Evolutionary conservation across 179 eudicot genomes (phyloP), one percentile per base, ranked within the genome.

Genomic region (Corrigiola litoralis): DNA sequence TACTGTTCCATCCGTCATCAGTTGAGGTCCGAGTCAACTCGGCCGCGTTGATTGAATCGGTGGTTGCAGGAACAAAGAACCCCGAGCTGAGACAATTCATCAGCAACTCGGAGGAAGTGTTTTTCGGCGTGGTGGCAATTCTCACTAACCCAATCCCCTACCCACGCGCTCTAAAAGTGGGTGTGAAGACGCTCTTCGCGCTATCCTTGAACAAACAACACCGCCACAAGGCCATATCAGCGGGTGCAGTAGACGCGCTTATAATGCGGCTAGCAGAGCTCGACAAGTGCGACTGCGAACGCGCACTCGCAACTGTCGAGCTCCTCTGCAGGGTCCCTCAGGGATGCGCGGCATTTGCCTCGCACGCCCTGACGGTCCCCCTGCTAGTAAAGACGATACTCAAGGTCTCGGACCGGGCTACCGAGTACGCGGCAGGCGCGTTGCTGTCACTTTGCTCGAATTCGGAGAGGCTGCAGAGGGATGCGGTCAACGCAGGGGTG

Each of bases 361-460:
- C 76, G 0, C 95, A 89, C 81, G 87, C 91, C 59, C 83, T 87
- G 37, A 81, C 96, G 2, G 92, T 85, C 6, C 88, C 92, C 4
- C 21, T 87, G 1, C 71, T 92, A 5, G 98, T 87, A 24, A 87
- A 80, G 67, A 78, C 74, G 0, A 78, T 92, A 1, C 70, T 89
- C 11, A 84, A 82, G 56, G 75, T 89, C 0, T 87, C 95, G 1
- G 95, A 85, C 1, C 74, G 98, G 7, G 92, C 98, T 42, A 89
- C 98, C 17, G 98, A 92, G 75, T 87, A 85, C 75, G 96, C 98
- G 0, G 88, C 98, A 18, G 98, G 98, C 6, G 87, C 98, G 24
- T 62, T 92, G 71, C 37, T 89, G 56, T 63, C 92, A 63, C 74
- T 92, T n/a, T 87, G 95, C 58, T 67, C 87, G n/a, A 72, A 82